Evolutionary conservation across 129 eudicot species (phyloP), one percentile per base, ranked within the genome.

Genomic region (Helianthus tuberosus): DNA sequence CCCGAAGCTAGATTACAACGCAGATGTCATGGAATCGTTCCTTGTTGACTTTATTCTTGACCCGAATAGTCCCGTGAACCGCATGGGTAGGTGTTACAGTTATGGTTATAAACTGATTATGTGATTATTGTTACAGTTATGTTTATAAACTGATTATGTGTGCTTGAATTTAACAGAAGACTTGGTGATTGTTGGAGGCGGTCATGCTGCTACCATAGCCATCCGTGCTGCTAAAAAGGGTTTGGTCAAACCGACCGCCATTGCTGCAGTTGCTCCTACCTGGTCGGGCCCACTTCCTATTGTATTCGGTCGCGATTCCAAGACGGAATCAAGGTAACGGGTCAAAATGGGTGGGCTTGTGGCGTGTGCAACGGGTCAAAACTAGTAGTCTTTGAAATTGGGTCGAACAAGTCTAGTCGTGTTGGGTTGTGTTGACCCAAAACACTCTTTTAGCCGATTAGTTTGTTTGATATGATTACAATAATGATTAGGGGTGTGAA

Each of bases 221-320:
- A 83, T 93, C 62, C 89, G 91, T 43, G 98, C 98, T 71, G 87
- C 96, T 75, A 88, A 80, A 82, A 93, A 90, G 74, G 96, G 96
- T 69, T 85, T 86, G 73, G 85, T 93, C 82, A 93, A 84, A 84
- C 91, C 96, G 77, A 78, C 78, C 8, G 96, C 87, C 43, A 88
- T 93, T 75, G 96, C 96, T 75, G 93, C 97, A 32, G 83, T 93
- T 76, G 98, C 97, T 48, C 98, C 96, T 41, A 93, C 98, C 57
- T 93, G 98, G 98, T 91, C 98, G 54, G 98, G 98, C 64, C 98
- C 98, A 67, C 97, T 93, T 76, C 98, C 98, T n/a, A 93, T 93
- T 63, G 98, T 93, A 73, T 93, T 93, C 75, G 98, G 97, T 53
- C 84, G 88, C 61, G 96, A 88, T 83, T 84, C 97, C 51, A 81